Conservation (phyloP, 768 basidiomycete species). For the Tulasnella sp. region DNA sequence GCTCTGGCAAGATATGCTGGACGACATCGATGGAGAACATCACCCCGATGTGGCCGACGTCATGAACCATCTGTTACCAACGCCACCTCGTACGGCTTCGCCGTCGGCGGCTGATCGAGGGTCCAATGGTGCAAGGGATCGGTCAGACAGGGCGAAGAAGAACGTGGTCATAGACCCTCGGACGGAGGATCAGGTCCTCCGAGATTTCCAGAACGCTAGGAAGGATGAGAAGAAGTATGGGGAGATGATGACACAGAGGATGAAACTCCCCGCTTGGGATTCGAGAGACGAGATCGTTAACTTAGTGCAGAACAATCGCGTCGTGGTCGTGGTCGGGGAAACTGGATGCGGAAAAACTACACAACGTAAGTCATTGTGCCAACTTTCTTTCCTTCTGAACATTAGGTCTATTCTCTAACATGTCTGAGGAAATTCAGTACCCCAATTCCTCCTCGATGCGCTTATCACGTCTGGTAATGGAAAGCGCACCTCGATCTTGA, state of each 20-base stretch:
- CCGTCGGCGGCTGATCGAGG: slow-evolving; percentile 4
- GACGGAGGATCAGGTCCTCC: slow-evolving; percentile 38
- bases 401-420: not conserved
- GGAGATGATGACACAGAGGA: slow-evolving; percentile 44
- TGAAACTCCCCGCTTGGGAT: slow-evolving; percentile 65
- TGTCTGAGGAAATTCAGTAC: slow-evolving; percentile 37
- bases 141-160: slow-evolving; percentile 18
- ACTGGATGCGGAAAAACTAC: slow-evolving; percentile 92
- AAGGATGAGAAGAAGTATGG: slow-evolving; percentile 26
- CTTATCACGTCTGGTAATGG: slow-evolving; percentile 53
- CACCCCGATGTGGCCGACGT: slow-evolving; percentile 68
- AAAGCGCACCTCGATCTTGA: slow-evolving; percentile 57
- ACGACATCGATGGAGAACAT: slow-evolving; percentile 30
- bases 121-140: slow-evolving; percentile 17
- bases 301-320: slow-evolving; percentile 45
- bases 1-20: slow-evolving; percentile 50
- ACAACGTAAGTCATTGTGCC: slow-evolving; percentile 40
- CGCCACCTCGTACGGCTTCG: slow-evolving; percentile 22
- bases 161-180: slow-evolving; percentile 32
- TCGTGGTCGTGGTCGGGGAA: slow-evolving; percentile 81
- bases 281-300: slow-evolving; percentile 52
- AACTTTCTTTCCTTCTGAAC: not conserved
- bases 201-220: slow-evolving; percentile 40
- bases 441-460: slow-evolving; percentile 82
- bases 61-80: slow-evolving; percentile 45